These are phyloP conservation scores for Leishmania major DNA, from an alignment of 208 protist genomes.

Conservation along the genomic window DNA sequence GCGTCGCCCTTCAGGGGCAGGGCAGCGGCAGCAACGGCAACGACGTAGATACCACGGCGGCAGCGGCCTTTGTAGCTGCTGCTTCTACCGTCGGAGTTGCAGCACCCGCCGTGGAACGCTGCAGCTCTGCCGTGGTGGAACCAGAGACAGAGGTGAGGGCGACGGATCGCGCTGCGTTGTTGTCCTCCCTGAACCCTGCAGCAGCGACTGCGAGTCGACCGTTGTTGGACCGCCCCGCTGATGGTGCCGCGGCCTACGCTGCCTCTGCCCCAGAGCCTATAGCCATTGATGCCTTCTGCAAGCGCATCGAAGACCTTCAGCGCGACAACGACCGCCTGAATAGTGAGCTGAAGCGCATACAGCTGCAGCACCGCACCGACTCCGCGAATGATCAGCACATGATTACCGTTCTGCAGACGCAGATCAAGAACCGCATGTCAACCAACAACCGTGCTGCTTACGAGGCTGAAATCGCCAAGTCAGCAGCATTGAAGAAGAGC, in stretches of 20 bases:
- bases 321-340: conserved; percentile 47
- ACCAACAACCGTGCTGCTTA: conserved; percentile 34
- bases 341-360: conserved; percentile 45
- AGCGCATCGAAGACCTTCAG: conserved; percentile 42
- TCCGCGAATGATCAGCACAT: conserved; percentile 43
- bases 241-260: background rate
- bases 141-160: background rate
- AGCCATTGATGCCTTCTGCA: conserved; percentile 22
- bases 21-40: background rate
- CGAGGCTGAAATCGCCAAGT: conserved; percentile 43
- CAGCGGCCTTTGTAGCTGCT: background rate
- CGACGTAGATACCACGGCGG: background rate
- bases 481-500: conserved; percentile 39
- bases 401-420: conserved; percentile 42
- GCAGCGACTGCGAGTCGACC: background rate
- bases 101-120: background rate
- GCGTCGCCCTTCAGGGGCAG: conserved; percentile 2
- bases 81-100: background rate
- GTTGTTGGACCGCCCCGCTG: background rate
- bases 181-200: background rate
- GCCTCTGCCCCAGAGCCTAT: conserved; percentile 12
- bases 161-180: background rate
- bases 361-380: conserved; percentile 34
- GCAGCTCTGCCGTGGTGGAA: background rate
- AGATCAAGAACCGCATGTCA: conserved; percentile 43